Evolutionary conservation across 1,284 basidiomycete genomes (phyloP), one percentile per base, ranked within the genome.

Genomic region (Leucoagaricus sp.): DNA sequence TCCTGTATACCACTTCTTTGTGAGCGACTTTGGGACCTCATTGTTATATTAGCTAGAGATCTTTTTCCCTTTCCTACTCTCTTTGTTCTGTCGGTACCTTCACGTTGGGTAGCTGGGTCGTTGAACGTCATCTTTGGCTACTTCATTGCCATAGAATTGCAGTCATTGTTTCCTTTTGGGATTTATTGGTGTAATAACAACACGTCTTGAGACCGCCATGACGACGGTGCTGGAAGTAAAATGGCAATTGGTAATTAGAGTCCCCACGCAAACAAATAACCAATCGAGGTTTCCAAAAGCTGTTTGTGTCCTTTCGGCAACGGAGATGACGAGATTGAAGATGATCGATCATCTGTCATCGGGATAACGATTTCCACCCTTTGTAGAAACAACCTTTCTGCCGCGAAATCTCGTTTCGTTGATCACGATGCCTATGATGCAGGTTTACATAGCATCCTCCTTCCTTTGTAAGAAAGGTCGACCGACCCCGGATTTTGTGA

Each of bases 1-100:
- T 45, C 56, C 51, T 60, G 59, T 53, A 52, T 48, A 45, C 49
- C 51, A 46, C 17, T 10, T 53, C 38, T 29, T 42, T 38, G 58
- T 55, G 59, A 58, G 45, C 57, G 44, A 42, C 38, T 53, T 41
- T 29, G 19, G 13, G 41, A 28, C 50, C 28, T 50, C 46, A 33
- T 48, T 55, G 29, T 58, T 45, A 31, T 48, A 55, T n/a, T 53
- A 10, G 7, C 15, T 38, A 50, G 46, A 53, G 21, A 26, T 50
- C 28, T 49, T 48, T 28, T 41, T 47, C 36, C 28, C 12, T 34
- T 54, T 49, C 21, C 36, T 41, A 26, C 23, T 49, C 13, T 51
- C 25, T 19, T 52, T 57, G 34, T 50, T 46, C 17, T 38, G 36
- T 38, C 36, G 31, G 6, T 12, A 33, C 6, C 29, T 40, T 51